Base-by-base conservation (phyloP, 805 yeast genomes). In the Torulaspora maleeae region DNA sequence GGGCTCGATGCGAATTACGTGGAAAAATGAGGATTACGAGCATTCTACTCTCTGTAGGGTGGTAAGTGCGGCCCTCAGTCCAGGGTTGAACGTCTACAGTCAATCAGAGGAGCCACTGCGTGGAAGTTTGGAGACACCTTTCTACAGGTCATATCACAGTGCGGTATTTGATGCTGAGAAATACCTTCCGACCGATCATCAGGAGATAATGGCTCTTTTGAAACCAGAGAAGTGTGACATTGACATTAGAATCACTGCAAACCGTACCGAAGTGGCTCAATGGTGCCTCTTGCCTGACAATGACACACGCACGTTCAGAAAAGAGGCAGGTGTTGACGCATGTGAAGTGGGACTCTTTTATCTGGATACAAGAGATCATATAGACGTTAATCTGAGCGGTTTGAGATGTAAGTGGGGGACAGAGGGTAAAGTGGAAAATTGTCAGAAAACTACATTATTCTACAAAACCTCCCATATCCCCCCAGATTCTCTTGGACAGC, bases 331-430 rank as follows among this genome's bases (percentile, higher is more conserved):
- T 3, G 20, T 43, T 9, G 56, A 54, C 8, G 53, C 49, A 28
- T 30, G 50, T 11, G 67, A 64, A 43, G 55, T 50, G 13, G 68
- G 67, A 1, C 29, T 63, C 7, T 61, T 64, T 39, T 55, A 53
- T 29, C 41, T 54, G 3, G 68, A 63, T 27, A 42, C 55, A 1
- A 27, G 43, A 13, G 62, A 60, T 40, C 46, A 41, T 1, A 11
- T 25, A 13, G 62, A 61, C 27, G 50, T 56, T 4, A 59, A 53
- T 30, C 34, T 64, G 12, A 52, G 56, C 24, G 67, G 67, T 1
- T 22, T 62, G 8, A 48, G 64, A 32, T 62, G 67, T 39, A 46
- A 32, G n/a, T 62, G 66, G 65, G 38, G 51, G 11, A 27, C 43
- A 9, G 44, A 44, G 5, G 49, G 37, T 13, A 32, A 41, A 9